phyloP scores from a whole-genome alignment of 345 rosid species.

The Fremontodendron californicum region DNA sequence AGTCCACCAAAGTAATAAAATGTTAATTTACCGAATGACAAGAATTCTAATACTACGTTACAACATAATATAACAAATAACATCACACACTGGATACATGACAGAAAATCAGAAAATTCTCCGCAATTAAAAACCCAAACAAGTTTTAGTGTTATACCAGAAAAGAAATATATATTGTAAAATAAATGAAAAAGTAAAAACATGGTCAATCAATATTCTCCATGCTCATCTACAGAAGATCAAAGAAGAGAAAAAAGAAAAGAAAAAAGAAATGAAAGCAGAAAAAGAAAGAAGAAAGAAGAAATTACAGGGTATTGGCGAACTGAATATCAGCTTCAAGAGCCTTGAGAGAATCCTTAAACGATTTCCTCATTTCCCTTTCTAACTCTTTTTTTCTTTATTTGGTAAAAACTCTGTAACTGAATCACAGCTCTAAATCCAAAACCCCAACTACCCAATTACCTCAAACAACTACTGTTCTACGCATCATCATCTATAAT shows the following conservation, averaged over 20 bases:
- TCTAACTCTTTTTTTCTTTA: neutral
- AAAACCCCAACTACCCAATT: constrained; percentile 21
- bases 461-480: neutral
- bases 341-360: constrained; percentile 92
- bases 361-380: constrained; percentile 73
- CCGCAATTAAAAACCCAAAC: neutral
- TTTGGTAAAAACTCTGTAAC: constrained; percentile 10
- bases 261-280: neutral
- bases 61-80: neutral
- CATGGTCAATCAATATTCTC: neutral
- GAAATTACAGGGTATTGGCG: constrained; percentile 83
- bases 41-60: neutral
- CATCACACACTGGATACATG: neutral
- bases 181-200: neutral
- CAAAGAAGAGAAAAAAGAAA: neutral
- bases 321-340: constrained; percentile 99
- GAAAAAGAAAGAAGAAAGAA: constrained; percentile 19
- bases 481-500: neutral
- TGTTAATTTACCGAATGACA: neutral
- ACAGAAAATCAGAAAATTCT: neutral
- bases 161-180: neutral
- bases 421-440: constrained; percentile 13
- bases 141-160: neutral
- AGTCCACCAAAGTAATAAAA: neutral
- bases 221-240: neutral